Evolutionary conservation across 495 filamentous ascomycete genomes (phyloP), one percentile per base, ranked within the genome.

Genomic region (Xylaria sp.): DNA sequence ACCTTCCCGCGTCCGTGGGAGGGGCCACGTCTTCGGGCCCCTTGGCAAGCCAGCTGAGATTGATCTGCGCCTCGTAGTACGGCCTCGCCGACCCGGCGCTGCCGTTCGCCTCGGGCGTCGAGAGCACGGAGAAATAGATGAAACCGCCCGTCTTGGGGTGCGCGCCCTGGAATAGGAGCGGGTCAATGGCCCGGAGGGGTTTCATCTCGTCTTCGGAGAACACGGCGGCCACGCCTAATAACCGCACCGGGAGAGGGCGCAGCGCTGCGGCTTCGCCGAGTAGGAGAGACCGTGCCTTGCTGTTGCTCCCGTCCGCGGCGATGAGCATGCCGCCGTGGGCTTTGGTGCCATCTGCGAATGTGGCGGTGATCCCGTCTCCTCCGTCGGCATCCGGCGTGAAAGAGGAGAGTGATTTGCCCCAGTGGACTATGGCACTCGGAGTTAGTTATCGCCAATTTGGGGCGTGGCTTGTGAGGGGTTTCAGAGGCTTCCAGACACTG

Each of bases 121-220:
- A 81, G n/a, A 88, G 75, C 41, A 85, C 80, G 79, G 67, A 21
- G 17, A 31, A 89, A 76, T 84, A 90, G 0, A 90, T 68, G 67
- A 85, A 90, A 24, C 83, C 80, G 9, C 85, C 80, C 5, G 88
- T 84, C 1, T 84, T 81, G 0, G 88, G 86, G 72, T 90, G 84
- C n/a, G 84, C 79, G 9, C 88, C 88, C 59, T 90, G 86, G 73
- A 90, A 90, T 17, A 91, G 82, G 26, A 86, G 83, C 2, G 88
- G 89, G 48, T 90, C 87, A 44, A 89, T 80, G 5, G 78, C 79
- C 19, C 83, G 77, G 35, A 86, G 52, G 6, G 52, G 52, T 7
- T 29, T 31, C 26, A 55, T 55, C 52, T 55, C 24, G 3, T 55
- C 52, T 31, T 55, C 52, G 14, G 52, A 55, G 1, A 55, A 31